Evolutionary conservation across 768 basidiomycete genomes (phyloP).

Genomic region (Kwoniella bestiolae): DNA sequence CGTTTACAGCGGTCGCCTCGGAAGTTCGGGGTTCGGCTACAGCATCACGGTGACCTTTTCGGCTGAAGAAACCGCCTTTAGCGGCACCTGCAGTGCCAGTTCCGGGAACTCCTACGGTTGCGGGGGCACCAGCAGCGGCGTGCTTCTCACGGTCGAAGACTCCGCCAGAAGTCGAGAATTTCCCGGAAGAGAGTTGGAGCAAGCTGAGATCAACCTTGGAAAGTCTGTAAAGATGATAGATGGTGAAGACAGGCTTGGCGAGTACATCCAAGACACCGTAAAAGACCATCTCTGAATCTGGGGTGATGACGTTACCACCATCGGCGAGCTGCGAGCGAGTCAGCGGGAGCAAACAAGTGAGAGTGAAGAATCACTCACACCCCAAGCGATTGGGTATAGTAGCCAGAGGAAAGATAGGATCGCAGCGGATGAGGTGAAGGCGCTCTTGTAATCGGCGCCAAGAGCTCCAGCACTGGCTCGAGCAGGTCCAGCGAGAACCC

Average conservation of each 20-base stretch:
- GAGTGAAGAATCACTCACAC: slow-evolving; percentile 60
- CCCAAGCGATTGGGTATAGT: slow-evolving; percentile 67
- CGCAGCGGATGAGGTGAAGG: slow-evolving; percentile 58
- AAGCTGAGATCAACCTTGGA: slow-evolving; percentile 55
- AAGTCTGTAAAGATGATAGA: slow-evolving; percentile 53
- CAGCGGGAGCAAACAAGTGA: too few relatives aligned
- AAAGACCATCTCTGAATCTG: slow-evolving; percentile 64
- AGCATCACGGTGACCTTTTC: slow-evolving; percentile 35
- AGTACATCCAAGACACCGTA: slow-evolving; percentile 62
- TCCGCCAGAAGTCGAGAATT: slow-evolving; percentile 47
- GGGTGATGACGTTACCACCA: slow-evolving; percentile 63
- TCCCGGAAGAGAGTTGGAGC: slow-evolving; percentile 55
- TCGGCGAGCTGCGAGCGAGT: slow-evolving; percentile 55
- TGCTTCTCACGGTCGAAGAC: slow-evolving; percentile 43
- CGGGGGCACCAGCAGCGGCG: slow-evolving; percentile 24
- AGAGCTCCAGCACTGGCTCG: slow-evolving; percentile 49
- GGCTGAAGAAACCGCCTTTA: slow-evolving; percentile 39
- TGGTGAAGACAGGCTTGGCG: slow-evolving; percentile 57
- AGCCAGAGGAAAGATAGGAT: slow-evolving; percentile 66
- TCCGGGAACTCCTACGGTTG: slow-evolving; percentile 14
- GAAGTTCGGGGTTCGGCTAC: slow-evolving; percentile 14
- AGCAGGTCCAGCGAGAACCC: slow-evolving; percentile 50
- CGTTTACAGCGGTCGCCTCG: slow-evolving; percentile 16
- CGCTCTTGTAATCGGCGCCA: slow-evolving; percentile 46
- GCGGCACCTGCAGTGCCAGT: not conserved